These are phyloP conservation scores for Candida oleophila DNA, from an alignment of 805 yeast genomes.

Conservation along the genomic window DNA sequence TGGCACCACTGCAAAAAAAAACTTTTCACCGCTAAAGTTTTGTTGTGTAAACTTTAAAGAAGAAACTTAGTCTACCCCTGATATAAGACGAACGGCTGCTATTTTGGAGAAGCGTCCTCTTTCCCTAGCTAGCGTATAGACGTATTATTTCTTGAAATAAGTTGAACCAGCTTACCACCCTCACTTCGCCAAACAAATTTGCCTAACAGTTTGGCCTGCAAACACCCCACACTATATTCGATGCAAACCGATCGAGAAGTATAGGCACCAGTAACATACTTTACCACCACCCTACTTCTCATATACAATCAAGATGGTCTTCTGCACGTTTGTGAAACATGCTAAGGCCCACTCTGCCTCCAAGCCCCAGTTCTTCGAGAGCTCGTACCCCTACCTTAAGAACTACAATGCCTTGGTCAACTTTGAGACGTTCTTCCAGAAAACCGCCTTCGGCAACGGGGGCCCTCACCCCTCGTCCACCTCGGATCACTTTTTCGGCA, in stretches of 20 bases:
- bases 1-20: neutral
- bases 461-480: constrained; percentile 22
- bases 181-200: too few species aligned
- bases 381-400: constrained; percentile 11
- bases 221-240: too few species aligned
- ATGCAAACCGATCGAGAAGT: too few species aligned
- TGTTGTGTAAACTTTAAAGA: neutral
- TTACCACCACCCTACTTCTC: neutral
- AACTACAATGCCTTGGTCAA: constrained; percentile 9
- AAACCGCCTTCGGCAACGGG: constrained; percentile 7
- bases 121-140: too few species aligned
- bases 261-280: too few species aligned
- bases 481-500: constrained; percentile 20
- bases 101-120: too few species aligned
- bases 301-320: constrained; percentile 14
- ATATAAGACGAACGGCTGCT: too few species aligned
- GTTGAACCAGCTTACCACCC: too few species aligned
- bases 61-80: too few species aligned
- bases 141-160: too few species aligned
- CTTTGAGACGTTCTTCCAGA: constrained; percentile 7
- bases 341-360: constrained; percentile 8
- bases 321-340: constrained; percentile 13
- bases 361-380: constrained; percentile 9
- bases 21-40: neutral
- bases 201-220: too few species aligned